These are phyloP conservation scores for Hypoxylon rickii DNA, from an alignment of 495 filamentous ascomycete genomes.

Conservation along the genomic window DNA sequence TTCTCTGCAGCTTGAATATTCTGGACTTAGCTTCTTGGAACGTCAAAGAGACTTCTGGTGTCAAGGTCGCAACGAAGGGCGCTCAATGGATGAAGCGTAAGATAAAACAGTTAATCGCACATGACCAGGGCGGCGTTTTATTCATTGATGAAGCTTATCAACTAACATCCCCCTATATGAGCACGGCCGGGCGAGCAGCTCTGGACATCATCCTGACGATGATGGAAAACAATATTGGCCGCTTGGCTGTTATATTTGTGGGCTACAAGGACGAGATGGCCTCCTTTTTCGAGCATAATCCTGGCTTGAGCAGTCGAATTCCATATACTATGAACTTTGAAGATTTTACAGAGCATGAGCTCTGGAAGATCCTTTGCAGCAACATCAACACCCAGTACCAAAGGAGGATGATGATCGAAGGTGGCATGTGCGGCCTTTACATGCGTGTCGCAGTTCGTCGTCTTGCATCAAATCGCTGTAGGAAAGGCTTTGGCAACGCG, in stretches of 20 bases:
- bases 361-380: constrained; percentile 56
- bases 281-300: constrained; percentile 67
- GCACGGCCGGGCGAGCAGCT: neutral
- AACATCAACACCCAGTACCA: constrained; percentile 54
- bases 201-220: constrained; percentile 1
- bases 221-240: constrained; percentile 7
- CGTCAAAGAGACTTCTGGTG: neutral
- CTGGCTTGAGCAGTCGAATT: constrained; percentile 62
- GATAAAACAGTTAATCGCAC: constrained; percentile 34
- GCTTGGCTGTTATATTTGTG: constrained; percentile 63
- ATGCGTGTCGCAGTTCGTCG: constrained; percentile 60
- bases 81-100: constrained; percentile 19
- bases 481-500: constrained; percentile 67
- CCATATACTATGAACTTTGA: constrained; percentile 58
- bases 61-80: constrained; percentile 1
- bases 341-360: constrained; percentile 63
- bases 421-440: constrained; percentile 59
- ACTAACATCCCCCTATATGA: too few relatives aligned
- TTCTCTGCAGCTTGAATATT: constrained; percentile 61
- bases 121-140: neutral
- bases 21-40: constrained; percentile 45
- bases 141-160: constrained; percentile 6
- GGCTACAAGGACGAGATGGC: constrained; percentile 67
- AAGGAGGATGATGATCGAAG: constrained; percentile 57
- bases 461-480: constrained; percentile 57